Evolutionary conservation across 2,329 filamentous ascomycete genomes (phyloP).

Genomic region (Orbilia quercus): DNA sequence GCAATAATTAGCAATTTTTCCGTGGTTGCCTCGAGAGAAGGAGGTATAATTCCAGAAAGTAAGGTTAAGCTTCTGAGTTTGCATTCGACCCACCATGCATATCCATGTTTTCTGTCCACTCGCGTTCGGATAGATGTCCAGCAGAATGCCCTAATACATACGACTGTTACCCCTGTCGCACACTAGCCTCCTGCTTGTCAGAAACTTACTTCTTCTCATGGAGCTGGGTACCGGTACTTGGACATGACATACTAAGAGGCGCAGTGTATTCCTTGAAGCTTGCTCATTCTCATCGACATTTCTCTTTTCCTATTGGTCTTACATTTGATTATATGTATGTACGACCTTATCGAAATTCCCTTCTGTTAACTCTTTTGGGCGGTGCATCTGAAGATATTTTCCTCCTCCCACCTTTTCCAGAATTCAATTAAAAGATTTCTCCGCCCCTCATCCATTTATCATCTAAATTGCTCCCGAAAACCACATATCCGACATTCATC

Average conservation of each 20-base stretch:
- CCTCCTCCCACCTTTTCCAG: slow-evolving; percentile 11
- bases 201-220: slow-evolving; percentile 3
- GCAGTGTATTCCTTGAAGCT: slow-evolving; percentile 33
- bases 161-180: slow-evolving; percentile 35
- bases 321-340: neutral
- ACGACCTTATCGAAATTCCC: neutral
- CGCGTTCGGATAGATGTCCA: slow-evolving; percentile 41
- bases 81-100: slow-evolving; percentile 20
- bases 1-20: slow-evolving; percentile 18
- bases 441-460: too few relatives aligned
- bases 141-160: slow-evolving; percentile 7
- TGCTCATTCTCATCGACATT: slow-evolving; percentile 12
- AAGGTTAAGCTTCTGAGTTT: slow-evolving; percentile 42
- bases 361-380: slow-evolving; percentile 8
- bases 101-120: slow-evolving; percentile 40
- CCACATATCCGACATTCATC: neutral
- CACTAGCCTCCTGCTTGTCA: slow-evolving; percentile 39
- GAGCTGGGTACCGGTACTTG: neutral
- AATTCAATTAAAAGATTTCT: too few relatives aligned
- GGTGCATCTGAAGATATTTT: too few relatives aligned
- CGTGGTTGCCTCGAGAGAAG: slow-evolving; percentile 18
- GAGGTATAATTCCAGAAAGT: slow-evolving; percentile 32
- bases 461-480: too few relatives aligned
- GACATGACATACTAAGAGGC: slow-evolving; percentile 20
- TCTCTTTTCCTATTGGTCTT: neutral